Evolutionary conservation across 805 yeast genomes (phyloP).

Genomic region (Ogataea degrootiae): DNA sequence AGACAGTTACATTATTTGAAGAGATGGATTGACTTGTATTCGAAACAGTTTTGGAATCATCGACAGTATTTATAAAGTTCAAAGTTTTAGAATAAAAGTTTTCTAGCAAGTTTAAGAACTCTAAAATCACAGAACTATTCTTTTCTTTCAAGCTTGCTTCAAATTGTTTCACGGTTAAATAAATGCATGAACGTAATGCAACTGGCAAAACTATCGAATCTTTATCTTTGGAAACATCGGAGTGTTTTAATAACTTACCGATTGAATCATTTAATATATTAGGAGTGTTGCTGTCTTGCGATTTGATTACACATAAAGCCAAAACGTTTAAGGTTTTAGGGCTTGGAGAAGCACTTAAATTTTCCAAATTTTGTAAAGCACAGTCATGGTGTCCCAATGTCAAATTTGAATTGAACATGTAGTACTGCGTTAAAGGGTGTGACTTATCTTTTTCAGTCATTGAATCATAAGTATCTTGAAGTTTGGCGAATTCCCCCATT

Average conservation of each 20-base stretch:
- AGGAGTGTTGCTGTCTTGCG: conserved; percentile 15
- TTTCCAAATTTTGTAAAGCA: conserved; percentile 1
- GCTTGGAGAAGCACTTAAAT: conserved; percentile 1
- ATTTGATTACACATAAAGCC: conserved; percentile 30
- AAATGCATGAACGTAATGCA: conserved; percentile 13
- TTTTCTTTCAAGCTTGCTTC: conserved; percentile 5
- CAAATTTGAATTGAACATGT: conserved; percentile 24
- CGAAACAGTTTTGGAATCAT: neutral
- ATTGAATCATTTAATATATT: conserved; percentile 3
- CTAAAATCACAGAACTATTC: neutral
- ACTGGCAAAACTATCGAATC: conserved; percentile 6
- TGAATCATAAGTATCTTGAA: conserved; percentile 15
- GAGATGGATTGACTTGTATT: neutral
- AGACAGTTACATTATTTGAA: conserved; percentile 3
- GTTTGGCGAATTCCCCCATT: conserved; percentile 16
- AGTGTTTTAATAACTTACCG: conserved; percentile 2
- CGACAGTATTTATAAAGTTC: neutral
- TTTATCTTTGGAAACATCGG: neutral
- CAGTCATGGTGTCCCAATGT: conserved; percentile 4
- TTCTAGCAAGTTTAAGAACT: neutral
- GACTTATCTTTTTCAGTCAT: conserved; percentile 22
- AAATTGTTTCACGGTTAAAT: conserved; percentile 10
- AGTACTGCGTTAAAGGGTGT: conserved; percentile 29
- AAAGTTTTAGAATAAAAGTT: conserved; percentile 1
- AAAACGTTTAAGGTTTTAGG: conserved; percentile 7